Conservation (phyloP, 495 filamentous ascomycete genomes). For the Lasiosphaeriaceae sp. region DNA sequence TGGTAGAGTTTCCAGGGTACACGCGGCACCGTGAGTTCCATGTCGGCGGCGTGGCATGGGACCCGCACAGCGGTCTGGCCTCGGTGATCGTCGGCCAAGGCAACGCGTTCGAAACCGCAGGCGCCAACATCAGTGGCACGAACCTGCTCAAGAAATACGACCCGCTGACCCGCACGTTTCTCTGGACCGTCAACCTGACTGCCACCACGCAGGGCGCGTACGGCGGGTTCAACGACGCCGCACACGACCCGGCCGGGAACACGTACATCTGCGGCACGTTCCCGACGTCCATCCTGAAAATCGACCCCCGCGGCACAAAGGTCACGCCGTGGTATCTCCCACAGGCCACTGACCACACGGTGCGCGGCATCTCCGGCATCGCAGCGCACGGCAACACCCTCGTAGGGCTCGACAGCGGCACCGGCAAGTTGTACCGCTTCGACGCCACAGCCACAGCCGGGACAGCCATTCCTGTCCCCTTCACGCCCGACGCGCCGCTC, state of each 20-base stretch:
- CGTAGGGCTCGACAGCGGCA: slow-evolving; percentile 19
- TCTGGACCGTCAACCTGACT: slow-evolving; percentile 31
- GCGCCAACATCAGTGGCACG: slow-evolving; percentile 27
- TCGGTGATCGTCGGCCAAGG: slow-evolving; percentile 26
- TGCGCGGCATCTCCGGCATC: slow-evolving; percentile 24
- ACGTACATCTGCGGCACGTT: slow-evolving; percentile 28
- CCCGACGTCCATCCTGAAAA: slow-evolving; percentile 25
- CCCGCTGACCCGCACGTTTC: slow-evolving; percentile 7
- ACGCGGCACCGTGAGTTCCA: slow-evolving; percentile 26
- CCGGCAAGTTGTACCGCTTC: slow-evolving; percentile 24
- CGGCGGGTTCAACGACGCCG: slow-evolving; percentile 31
- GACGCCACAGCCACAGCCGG: slow-evolving; percentile 18
- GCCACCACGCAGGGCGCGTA: slow-evolving; percentile 20
- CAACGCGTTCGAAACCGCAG: slow-evolving; percentile 23
- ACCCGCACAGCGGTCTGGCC: slow-evolving; percentile 22
- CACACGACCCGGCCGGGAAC: slow-evolving; percentile 26
- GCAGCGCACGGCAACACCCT: slow-evolving; percentile 24
- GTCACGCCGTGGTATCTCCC: slow-evolving; percentile 23
- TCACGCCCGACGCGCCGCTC: slow-evolving; percentile 14
- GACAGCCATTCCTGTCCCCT: slow-evolving; percentile 16
- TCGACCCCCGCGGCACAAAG: slow-evolving; percentile 17
- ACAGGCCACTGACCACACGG: slow-evolving; percentile 18
- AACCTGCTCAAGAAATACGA: slow-evolving; percentile 26
- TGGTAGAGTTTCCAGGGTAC: slow-evolving; percentile 24
- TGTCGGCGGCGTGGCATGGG: slow-evolving; percentile 29